phyloP scores from a whole-genome alignment of 257 asterid species.

The Primulina huaijiensis region DNA sequence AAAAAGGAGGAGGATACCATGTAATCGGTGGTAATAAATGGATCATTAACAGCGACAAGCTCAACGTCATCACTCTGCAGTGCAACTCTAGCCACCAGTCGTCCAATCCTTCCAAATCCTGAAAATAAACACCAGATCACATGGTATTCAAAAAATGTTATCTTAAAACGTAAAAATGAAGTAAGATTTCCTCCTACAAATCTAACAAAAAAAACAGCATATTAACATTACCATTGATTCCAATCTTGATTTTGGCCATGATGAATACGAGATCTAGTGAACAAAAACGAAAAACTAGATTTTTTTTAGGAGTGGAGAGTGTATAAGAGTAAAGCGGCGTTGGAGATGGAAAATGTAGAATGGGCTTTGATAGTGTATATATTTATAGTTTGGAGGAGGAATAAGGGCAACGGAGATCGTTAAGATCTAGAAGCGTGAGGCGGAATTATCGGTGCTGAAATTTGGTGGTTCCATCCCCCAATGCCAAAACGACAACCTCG shows the following conservation, averaged over 20 bases:
- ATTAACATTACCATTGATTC: conserved; percentile 60
- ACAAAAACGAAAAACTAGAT: not conserved
- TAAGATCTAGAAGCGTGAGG: conserved; percentile 17
- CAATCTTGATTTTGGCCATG: conserved; percentile 80
- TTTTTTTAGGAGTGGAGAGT: not conserved
- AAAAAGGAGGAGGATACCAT: conserved; percentile 40
- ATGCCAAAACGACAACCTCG: not conserved
- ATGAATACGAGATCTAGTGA: conserved; percentile 25
- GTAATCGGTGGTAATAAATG: conserved; percentile 72
- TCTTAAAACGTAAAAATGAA: not conserved
- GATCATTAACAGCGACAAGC: conserved; percentile 89
- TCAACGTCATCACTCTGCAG: conserved; percentile 73
- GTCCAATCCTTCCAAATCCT: conserved; percentile 91
- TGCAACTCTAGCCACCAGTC: conserved; percentile 86
- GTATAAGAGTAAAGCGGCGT: not conserved
- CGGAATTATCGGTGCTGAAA: conserved; percentile 32
- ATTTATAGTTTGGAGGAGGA: conserved; percentile 3
- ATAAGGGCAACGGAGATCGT: not conserved
- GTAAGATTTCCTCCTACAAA: not conserved
- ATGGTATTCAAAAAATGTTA: not conserved
- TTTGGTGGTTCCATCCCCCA: conserved; percentile 16
- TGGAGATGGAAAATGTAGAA: not conserved
- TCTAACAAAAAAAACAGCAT: not conserved
- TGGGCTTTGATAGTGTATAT: conserved; percentile 10
- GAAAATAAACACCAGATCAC: conserved; percentile 6